These are phyloP conservation scores for Neurospora africana DNA, from an alignment of 495 filamentous ascomycete genomes.

Conservation along the genomic window DNA sequence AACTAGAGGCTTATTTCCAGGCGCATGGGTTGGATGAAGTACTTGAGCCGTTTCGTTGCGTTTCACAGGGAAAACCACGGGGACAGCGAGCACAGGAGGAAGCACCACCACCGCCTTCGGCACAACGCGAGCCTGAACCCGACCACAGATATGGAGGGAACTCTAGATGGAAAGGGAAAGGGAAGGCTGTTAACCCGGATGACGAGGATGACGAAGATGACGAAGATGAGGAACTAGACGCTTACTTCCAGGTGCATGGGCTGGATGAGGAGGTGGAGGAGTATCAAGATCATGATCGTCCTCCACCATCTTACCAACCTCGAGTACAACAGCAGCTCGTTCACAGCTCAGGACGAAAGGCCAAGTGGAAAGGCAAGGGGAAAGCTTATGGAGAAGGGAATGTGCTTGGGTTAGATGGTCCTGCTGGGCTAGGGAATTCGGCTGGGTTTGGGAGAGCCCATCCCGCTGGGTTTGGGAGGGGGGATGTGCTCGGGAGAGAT, in stretches of 20 bases:
- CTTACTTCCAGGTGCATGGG: not conserved
- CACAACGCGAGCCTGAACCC: not conserved
- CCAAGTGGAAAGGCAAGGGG: not conserved
- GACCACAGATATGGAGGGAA: not conserved
- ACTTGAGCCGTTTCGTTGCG: not conserved
- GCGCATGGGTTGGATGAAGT: not conserved
- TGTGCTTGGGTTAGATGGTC: not conserved
- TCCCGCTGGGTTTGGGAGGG: not conserved
- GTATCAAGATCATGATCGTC: not conserved
- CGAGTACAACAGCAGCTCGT: not conserved
- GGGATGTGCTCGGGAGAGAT: not conserved
- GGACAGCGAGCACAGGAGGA: too few relatives aligned
- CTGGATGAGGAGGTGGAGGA: too few relatives aligned
- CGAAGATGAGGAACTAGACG: not conserved
- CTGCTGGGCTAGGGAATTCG: too few relatives aligned
- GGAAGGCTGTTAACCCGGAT: not conserved
- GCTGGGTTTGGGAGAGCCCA: not conserved
- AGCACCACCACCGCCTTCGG: not conserved
- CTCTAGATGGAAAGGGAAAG: not conserved
- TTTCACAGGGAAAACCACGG: not conserved
- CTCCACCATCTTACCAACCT: not conserved
- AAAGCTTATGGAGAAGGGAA: not conserved
- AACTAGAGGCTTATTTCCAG: not conserved
- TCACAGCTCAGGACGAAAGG: not conserved
- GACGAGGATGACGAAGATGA: not conserved